Conservation (phyloP, 169 alveolate genomes). For the Cryptosporidium tyzzeri region DNA sequence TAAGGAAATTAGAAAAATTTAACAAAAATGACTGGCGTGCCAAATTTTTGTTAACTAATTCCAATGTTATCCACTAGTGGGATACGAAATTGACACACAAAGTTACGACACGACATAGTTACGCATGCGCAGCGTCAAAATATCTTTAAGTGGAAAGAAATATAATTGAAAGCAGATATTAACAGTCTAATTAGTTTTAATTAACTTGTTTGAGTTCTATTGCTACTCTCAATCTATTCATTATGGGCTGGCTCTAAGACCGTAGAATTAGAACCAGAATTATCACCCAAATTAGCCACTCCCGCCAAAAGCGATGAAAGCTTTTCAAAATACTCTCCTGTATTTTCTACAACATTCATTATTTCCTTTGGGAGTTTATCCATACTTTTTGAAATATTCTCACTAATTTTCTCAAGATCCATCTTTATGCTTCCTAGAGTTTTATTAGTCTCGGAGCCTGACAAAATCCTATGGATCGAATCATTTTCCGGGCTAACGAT, state of each 20-base stretch:
- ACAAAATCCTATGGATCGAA: conserved; percentile 41
- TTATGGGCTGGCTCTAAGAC: background rate
- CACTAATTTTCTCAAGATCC: background rate
- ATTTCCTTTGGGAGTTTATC: background rate
- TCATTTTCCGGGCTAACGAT: conserved; percentile 43
- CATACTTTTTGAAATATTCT: background rate
- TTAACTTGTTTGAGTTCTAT: background rate
- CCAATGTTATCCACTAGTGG: conserved; percentile 32
- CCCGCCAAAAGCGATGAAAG: conserved; percentile 16
- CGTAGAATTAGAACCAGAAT: background rate
- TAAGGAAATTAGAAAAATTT: background rate
- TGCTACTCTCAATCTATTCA: background rate
- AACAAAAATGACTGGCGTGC: conserved; percentile 1
- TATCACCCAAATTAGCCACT: background rate
- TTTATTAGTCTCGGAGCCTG: background rate
- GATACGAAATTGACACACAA: conserved; percentile 33
- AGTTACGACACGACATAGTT: conserved; percentile 69
- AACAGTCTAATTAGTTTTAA: background rate
- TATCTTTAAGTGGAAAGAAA: conserved; percentile 57
- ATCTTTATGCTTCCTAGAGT: background rate
- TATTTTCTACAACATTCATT: background rate
- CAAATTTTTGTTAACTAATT: background rate
- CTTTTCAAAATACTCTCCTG: background rate
- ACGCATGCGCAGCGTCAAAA: conserved; percentile 65
- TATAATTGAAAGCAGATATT: background rate